These are phyloP conservation scores for Echinosophora koreensis DNA, from an alignment of 306 rosid genomes.

Conservation along the genomic window DNA sequence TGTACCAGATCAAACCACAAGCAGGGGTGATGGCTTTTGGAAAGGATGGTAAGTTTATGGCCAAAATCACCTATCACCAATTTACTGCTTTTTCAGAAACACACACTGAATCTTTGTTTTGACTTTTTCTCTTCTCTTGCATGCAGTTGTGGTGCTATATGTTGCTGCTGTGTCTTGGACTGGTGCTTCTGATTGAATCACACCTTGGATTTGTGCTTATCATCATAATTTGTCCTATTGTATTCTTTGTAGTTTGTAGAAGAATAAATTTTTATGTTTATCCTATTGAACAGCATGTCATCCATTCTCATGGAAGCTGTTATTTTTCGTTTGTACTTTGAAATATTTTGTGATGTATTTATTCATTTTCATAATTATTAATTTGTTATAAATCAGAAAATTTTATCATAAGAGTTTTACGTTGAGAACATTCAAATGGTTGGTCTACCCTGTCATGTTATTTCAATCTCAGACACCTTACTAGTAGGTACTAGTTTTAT, in stretches of 20 bases:
- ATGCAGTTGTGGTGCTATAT: constrained; percentile 59
- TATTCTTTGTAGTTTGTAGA: constrained; percentile 43
- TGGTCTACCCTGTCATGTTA: background rate
- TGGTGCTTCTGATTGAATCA: constrained; percentile 47
- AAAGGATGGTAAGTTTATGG: constrained; percentile 55
- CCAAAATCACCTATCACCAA: background rate
- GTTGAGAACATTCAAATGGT: background rate
- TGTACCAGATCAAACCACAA: constrained; percentile 43
- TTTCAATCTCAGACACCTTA: background rate
- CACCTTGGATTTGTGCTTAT: background rate
- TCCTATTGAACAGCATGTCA: background rate
- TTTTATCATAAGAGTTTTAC: background rate
- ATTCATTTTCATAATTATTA: background rate
- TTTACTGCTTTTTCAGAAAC: background rate
- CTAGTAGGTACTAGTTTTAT: background rate
- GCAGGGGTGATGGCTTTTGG: constrained; percentile 61
- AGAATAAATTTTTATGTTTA: constrained; percentile 18
- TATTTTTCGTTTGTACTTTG: constrained; percentile 1
- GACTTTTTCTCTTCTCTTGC: constrained; percentile 28
- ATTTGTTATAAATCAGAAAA: constrained; percentile 2
- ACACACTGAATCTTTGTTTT: background rate
- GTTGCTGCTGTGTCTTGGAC: constrained; percentile 61
- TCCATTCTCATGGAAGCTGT: constrained; percentile 26
- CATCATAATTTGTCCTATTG: background rate
- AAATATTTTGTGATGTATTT: background rate